These are phyloP conservation scores for Bocquillonia castaneifolia DNA, from an alignment of 441 rosid species.

Conservation along the genomic window DNA sequence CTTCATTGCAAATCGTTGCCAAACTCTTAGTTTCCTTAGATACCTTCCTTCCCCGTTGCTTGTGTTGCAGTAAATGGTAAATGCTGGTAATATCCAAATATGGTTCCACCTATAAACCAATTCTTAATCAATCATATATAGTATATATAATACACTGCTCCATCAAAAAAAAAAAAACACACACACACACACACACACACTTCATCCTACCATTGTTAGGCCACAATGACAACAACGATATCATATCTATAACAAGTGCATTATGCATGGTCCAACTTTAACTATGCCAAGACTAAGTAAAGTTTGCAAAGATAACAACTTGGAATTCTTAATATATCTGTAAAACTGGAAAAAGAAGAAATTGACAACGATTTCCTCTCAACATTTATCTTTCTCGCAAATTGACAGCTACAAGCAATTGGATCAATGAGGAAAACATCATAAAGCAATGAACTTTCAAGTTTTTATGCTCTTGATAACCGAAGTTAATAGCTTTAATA, in stretches of 20 bases:
- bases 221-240: too few species aligned
- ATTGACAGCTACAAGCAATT: background rate
- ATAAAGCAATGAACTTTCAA: background rate
- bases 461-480: background rate
- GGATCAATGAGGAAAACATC: background rate
- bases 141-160: background rate
- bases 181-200: too few species aligned
- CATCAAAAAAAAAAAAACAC: background rate
- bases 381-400: background rate
- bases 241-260: too few species aligned
- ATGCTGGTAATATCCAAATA: slow-evolving; percentile 59
- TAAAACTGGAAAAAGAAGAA: background rate
- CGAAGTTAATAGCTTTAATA: background rate
- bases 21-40: slow-evolving; percentile 72
- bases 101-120: slow-evolving; percentile 61
- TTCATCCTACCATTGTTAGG: too few species aligned
- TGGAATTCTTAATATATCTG: background rate
- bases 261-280: too few species aligned
- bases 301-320: too few species aligned
- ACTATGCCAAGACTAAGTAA: too few species aligned
- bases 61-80: slow-evolving; percentile 52
- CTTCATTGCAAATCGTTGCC: slow-evolving; percentile 61
- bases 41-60: slow-evolving; percentile 46
- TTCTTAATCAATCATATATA: slow-evolving; percentile 17
- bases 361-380: background rate